phyloP scores from a whole-genome alignment of 352 stramenopile species.

The Globisporangium splendens region DNA sequence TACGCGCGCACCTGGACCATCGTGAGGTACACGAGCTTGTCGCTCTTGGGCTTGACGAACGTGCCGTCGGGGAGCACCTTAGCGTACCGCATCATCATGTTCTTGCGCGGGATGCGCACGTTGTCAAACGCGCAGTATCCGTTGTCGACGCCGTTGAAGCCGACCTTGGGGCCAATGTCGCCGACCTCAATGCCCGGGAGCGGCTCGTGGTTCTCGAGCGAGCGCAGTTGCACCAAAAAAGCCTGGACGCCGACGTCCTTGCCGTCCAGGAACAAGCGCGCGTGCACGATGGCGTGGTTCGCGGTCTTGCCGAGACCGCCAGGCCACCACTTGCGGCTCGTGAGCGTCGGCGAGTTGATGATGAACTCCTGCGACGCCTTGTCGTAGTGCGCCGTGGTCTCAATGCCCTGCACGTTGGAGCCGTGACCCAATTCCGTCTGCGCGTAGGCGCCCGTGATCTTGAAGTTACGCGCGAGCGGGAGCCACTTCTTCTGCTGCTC shows the following conservation, averaged over 20 bases:
- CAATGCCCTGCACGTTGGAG: conserved; percentile 87
- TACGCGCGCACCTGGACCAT: conserved; percentile 31
- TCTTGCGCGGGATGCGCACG: conserved; percentile 78
- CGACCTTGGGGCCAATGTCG: conserved; percentile 92
- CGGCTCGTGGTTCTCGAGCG: conserved; percentile 68
- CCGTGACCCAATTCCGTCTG: conserved; percentile 96
- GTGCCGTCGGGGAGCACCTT: conserved; percentile 53
- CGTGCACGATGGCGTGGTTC: conserved; percentile 92
- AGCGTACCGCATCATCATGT: conserved; percentile 51
- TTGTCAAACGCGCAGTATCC: conserved; percentile 85
- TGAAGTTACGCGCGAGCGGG: conserved; percentile 48
- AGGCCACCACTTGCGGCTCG: conserved; percentile 95
- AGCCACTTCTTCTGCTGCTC: conserved; percentile 67
- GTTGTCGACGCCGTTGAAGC: conserved; percentile 91
- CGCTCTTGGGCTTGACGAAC: conserved; percentile 54
- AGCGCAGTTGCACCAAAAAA: conserved; percentile 91
- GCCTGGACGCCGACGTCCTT: conserved; percentile 89
- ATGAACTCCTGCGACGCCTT: conserved; percentile 89
- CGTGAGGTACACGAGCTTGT: conserved; percentile 51
- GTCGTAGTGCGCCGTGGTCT: conserved; percentile 93
- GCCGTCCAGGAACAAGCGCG: conserved; percentile 61
- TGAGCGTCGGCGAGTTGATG: conserved; percentile 93
- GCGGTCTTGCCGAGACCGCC: conserved; percentile 88
- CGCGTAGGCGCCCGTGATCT: conserved; percentile 91
- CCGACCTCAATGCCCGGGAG: conserved; percentile 86